phyloP scores from a whole-genome alignment of 2,329 filamentous ascomycete genomes.

The Aureobasidium sp. region DNA sequence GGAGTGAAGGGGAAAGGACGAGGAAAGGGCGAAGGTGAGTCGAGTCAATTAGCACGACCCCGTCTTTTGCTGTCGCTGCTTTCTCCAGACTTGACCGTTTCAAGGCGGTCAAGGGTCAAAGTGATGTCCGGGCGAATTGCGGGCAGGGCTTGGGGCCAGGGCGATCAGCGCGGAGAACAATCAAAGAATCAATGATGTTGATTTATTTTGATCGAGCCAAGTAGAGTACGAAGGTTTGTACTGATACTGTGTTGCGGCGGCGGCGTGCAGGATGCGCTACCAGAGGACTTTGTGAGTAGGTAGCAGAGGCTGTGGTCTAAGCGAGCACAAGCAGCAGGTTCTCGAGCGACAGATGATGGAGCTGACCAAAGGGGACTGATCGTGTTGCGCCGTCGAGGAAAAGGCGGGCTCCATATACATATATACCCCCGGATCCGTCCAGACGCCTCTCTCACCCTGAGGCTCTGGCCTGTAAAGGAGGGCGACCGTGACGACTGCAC shows the following conservation, averaged over 20 bases:
- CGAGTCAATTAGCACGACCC: constrained; percentile 8
- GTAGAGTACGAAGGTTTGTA: constrained; percentile 1
- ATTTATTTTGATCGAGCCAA: constrained; percentile 8
- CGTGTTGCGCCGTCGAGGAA: constrained; percentile 9
- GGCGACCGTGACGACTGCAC: constrained; percentile 14
- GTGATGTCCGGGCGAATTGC: constrained; percentile 5
- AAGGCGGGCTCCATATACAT: constrained; percentile 3
- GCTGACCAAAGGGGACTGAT: constrained; percentile 9
- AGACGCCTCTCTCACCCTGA: constrained; percentile 10
- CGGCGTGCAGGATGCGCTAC: constrained; percentile 10
- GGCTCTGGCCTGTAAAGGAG: constrained; percentile 11
- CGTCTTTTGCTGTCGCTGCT: constrained; percentile 12
- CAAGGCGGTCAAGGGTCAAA: constrained; percentile 10
- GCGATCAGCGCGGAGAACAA: constrained; percentile 14
- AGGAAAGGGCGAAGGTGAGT: constrained; percentile 4
- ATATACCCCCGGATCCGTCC: constrained; percentile 9
- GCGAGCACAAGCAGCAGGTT: constrained; percentile 3
- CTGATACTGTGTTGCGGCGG: neutral
- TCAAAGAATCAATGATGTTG: constrained; percentile 6
- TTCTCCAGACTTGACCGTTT: constrained; percentile 13
- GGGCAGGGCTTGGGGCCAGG: constrained; percentile 5
- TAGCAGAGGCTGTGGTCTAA: constrained; percentile 2
- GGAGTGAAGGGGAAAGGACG: neutral
- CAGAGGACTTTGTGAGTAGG: neutral
- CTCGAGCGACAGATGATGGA: constrained; percentile 4